phyloP scores from a whole-genome alignment of 78 protist species.

The Reticulomyxa filosa region DNA sequence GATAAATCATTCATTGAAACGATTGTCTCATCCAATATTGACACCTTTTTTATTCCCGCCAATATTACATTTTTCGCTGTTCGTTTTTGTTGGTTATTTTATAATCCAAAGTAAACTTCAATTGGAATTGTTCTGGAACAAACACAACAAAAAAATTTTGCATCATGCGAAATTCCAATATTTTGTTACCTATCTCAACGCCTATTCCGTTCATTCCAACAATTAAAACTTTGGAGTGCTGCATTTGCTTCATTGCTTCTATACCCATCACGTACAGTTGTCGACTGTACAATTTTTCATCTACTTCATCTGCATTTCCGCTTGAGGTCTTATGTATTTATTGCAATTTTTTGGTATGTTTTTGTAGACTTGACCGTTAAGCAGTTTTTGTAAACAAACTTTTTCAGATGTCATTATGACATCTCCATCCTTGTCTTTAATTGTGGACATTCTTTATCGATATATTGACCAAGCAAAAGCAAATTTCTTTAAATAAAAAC shows the following conservation, averaged over 20 bases:
- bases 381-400: too few relatives aligned
- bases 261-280: slow-evolving; percentile 51
- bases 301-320: slow-evolving; percentile 23
- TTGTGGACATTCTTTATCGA: too few relatives aligned
- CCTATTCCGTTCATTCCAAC: slow-evolving; percentile 83
- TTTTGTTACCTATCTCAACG: slow-evolving; percentile 51
- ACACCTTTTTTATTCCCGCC: slow-evolving; percentile 76
- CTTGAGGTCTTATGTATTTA: too few relatives aligned
- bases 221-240: slow-evolving; percentile 35
- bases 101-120: too few relatives aligned
- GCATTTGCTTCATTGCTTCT: slow-evolving; percentile 45
- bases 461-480: too few relatives aligned
- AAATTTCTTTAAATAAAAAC: too few relatives aligned
- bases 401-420: too few relatives aligned
- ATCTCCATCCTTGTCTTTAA: too few relatives aligned
- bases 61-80: slow-evolving; percentile 85
- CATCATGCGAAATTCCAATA: too few relatives aligned
- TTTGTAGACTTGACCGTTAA: too few relatives aligned
- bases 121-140: neutral
- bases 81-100: neutral
- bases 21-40: slow-evolving; percentile 48
- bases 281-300: slow-evolving; percentile 45
- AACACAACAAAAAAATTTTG: neutral
- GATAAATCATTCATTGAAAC: slow-evolving; percentile 37
- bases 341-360: too few relatives aligned